Conservation (phyloP, 2,329 filamentous ascomycete genomes). For the Westerdykella sp. region DNA sequence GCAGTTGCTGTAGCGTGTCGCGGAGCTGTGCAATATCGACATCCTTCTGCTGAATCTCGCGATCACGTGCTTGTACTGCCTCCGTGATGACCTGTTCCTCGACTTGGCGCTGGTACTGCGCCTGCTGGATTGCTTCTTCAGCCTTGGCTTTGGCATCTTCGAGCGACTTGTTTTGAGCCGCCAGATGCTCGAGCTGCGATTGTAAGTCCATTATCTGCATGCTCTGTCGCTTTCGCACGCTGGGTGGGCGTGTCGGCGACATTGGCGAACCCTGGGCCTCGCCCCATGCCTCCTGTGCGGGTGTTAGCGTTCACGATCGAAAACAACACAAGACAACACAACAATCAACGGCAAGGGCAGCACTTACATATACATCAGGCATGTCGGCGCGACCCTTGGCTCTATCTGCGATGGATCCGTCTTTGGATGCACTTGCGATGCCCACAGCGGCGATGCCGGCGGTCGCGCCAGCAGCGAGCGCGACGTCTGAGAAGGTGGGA, state of each 20-base stretch:
- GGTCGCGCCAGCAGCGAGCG: conserved; percentile 31
- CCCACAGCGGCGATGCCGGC: conserved; percentile 36
- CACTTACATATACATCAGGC: conserved; percentile 89
- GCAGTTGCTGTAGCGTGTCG: conserved; percentile 70
- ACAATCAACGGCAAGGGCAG: conserved; percentile 4
- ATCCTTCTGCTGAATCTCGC: conserved; percentile 72
- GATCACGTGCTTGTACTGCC: conserved; percentile 58
- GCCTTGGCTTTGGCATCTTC: conserved; percentile 64
- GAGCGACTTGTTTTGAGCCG: conserved; percentile 76
- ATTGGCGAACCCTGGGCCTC: conserved; percentile 83
- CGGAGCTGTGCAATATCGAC: conserved; percentile 78
- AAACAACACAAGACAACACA: conserved; percentile 4
- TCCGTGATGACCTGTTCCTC: conserved; percentile 45
- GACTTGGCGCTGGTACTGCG: conserved; percentile 49
- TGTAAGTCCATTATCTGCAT: conserved; percentile 93
- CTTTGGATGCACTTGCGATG: conserved; percentile 48
- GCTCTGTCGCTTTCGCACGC: conserved; percentile 93
- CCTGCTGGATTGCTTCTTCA: conserved; percentile 57
- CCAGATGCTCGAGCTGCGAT: conserved; percentile 72
- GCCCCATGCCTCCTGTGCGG: conserved; percentile 78
- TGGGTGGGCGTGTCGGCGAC: conserved; percentile 89
- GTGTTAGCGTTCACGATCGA: conserved; percentile 18
- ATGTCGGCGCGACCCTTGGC: conserved; percentile 75
- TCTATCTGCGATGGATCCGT: conserved; percentile 77
- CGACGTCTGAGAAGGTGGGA: conserved; percentile 27